These are phyloP conservation scores for Fragilaria crotonensis DNA, from an alignment of 108 stramenopile genomes.

Conservation along the genomic window DNA sequence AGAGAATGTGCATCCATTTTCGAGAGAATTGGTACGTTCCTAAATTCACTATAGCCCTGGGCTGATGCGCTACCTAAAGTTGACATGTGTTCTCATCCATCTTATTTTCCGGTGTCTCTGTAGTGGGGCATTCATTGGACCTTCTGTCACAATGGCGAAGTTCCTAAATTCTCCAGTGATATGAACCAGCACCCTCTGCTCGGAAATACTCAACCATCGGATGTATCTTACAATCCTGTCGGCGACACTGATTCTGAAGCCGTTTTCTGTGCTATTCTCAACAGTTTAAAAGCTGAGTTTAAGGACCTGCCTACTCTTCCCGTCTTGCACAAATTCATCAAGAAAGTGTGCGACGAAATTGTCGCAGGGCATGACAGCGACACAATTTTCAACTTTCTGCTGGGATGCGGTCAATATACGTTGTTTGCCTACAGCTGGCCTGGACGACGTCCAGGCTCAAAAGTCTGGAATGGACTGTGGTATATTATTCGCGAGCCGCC, in stretches of 20 bases:
- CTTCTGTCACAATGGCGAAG: constrained; percentile 91
- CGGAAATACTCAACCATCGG: constrained; percentile 15
- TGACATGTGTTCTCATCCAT: too few species aligned
- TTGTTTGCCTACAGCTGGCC: constrained; percentile 84
- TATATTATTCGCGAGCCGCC: constrained; percentile 76
- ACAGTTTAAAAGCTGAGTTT: constrained; percentile 72
- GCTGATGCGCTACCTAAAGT: too few species aligned
- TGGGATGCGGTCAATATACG: constrained; percentile 65
- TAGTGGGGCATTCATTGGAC: constrained; percentile 70
- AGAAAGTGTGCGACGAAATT: constrained; percentile 59
- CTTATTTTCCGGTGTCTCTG: background rate
- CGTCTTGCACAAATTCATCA: constrained; percentile 62
- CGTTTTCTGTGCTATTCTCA: constrained; percentile 87
- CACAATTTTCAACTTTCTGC: constrained; percentile 85
- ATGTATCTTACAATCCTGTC: constrained; percentile 48
- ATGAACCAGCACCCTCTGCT: constrained; percentile 9
- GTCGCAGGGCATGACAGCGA: constrained; percentile 42
- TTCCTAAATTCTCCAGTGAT: constrained; percentile 48
- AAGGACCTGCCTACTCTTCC: constrained; percentile 60
- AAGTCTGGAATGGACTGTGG: constrained; percentile 84
- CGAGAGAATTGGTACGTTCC: constrained; percentile 48
- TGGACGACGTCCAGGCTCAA: constrained; percentile 68
- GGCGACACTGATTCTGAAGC: constrained; percentile 91
- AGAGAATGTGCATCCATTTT: constrained; percentile 91
- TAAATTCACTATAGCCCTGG: too few species aligned